Percentiles rank a stretch among this genome's conserved stretches.
These are phyloP conservation scores for Leccinum pellstonianum DNA, from an alignment of 768 basidiomycete species.

Conservation along the genomic window DNA sequence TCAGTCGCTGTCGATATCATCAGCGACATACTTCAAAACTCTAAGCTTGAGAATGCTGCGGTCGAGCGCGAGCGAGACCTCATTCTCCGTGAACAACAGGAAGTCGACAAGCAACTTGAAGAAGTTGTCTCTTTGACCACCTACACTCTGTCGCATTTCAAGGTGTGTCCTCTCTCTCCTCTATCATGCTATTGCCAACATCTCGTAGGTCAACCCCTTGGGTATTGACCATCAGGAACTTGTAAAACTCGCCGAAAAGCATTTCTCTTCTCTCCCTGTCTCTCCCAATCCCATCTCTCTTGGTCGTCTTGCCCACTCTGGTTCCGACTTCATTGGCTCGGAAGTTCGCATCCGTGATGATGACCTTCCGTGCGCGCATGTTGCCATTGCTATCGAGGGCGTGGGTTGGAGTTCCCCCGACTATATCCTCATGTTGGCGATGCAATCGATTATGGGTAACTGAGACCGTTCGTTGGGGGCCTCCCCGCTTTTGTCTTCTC, in stretches of 20 bases:
- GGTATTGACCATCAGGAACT: conserved; percentile 91
- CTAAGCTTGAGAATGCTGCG: conserved; percentile 82
- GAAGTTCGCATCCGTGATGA: conserved; percentile 97
- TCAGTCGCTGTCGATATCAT: conserved; percentile 92
- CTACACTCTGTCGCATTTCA: conserved; percentile 96
- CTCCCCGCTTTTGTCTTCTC: conserved; percentile 84
- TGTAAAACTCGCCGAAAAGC: conserved; percentile 91
- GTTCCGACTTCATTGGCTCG: conserved; percentile 85
- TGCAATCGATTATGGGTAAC: conserved; percentile 97
- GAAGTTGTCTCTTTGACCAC: conserved; percentile 97
- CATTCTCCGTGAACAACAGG: conserved; percentile 95
- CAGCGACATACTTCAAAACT: conserved; percentile 96
- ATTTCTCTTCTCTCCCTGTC: conserved; percentile 87
- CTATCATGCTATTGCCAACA: conserved; percentile 8
- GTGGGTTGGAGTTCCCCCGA: conserved; percentile 97
- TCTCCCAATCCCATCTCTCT: conserved; percentile 88
- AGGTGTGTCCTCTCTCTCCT: conserved; percentile 44
- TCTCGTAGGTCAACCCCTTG: conserved; percentile 81
- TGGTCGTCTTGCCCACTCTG: conserved; percentile 72
- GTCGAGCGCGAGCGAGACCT: conserved; percentile 97
- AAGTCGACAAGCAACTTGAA: conserved; percentile 97
- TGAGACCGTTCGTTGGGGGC: conserved; percentile 97
- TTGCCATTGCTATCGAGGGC: conserved; percentile 97
- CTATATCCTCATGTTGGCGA: conserved; percentile 99
- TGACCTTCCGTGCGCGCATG: conserved; percentile 81